Base-by-base conservation (phyloP, 371 early-diverging fungal genomes). In the Fennellomyces sp. region DNA sequence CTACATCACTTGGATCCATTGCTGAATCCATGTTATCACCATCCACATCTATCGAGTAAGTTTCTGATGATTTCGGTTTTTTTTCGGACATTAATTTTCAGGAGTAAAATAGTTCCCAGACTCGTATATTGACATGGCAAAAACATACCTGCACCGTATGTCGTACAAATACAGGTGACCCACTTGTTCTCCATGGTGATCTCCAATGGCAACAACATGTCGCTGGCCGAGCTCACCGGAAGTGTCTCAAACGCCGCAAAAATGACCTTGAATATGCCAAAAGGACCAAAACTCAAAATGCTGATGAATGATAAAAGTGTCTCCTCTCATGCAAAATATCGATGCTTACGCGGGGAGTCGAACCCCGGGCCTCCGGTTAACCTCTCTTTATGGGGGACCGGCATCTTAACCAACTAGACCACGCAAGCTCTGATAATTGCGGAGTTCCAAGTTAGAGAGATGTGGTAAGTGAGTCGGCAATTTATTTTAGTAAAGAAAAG, bases 171-270 rank as follows among this genome's bases (percentile, higher is more conserved):
- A 58, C 61, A 23, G 74, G 81, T 28, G 66, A 69, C 10, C 81
- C 80, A 5, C 76, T 85, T 2, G 73, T 86, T 35, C 65, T 90
- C 7, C 85, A 88, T 63, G 92, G 92, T 3, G 88, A 89, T 26
- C 72, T 75, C 13, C 87, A 88, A 54, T 90, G 88, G 84, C 72
- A 81, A 31, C 85, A 85, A 45, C 92, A 92, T 51, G 42, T 84
- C 21, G 70, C 69, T 47, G 83, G 89, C 31, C 79, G 86, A 15
- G 69, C 73, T 23, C 92, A 92, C 66, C 76, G 85, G 25, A 86
- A 81, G 39, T 66, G 58, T 25, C 30, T 69, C 7, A 78, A 78
- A 35, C 69, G 66, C 63, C 27, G 64, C 62, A 30, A 62, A 51
- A 19, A 33, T 31, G 31, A 45, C 12, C 19, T 13, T 28, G 12